Base-by-base conservation (phyloP, 1,284 basidiomycete genomes). In the Sanguinoderma infundibulare region DNA sequence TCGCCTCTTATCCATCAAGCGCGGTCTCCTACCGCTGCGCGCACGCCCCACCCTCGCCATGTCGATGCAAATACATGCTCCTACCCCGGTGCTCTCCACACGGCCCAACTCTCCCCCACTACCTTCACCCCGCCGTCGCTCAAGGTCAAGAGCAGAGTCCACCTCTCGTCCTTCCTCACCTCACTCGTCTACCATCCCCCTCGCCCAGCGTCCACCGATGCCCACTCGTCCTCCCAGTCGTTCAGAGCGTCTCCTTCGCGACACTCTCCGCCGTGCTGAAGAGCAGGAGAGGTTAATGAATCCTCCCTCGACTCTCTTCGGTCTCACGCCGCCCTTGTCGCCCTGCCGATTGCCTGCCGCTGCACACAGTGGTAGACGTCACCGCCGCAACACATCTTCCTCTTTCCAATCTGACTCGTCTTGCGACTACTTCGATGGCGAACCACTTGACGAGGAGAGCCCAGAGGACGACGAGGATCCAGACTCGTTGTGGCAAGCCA, bases 161-260 rank as follows among this genome's bases (percentile, higher is more conserved):
- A 53, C 56, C 55, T 69, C 66, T 39, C 62, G 68, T 42, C 69
- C 70, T 1, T 62, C 71, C 17, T 72, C 71, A 36, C 67, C 70
- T 35, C 69, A 68, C 50, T 58, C 67, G 22, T 71, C 64, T 55
- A 53, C 68, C 39, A 56, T 60, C 57, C 62, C 59, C 56, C 67
- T 67, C 46, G 63, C 66, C 12, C 61, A 64, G 42, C 69, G 72
- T 32, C 72, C 68, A n/a, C 69, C 71, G 5, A 74, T 73, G 68
- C 49, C 70, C n/a, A n/a, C n/a, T 30, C 73, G 75, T 38, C 74
- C 75, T 12, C 68, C 77, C 5, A 74, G 73, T 40, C 79, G 83
- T 55, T 86, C 84, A 20, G 83, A 87, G 67, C 80, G 80, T 20
- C 79, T 88, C 38, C 78, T 88, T 39, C 78, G 86, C 54, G 81